Base-by-base conservation (phyloP, 2,329 filamentous ascomycete genomes). In the Zasmidium angulare region DNA sequence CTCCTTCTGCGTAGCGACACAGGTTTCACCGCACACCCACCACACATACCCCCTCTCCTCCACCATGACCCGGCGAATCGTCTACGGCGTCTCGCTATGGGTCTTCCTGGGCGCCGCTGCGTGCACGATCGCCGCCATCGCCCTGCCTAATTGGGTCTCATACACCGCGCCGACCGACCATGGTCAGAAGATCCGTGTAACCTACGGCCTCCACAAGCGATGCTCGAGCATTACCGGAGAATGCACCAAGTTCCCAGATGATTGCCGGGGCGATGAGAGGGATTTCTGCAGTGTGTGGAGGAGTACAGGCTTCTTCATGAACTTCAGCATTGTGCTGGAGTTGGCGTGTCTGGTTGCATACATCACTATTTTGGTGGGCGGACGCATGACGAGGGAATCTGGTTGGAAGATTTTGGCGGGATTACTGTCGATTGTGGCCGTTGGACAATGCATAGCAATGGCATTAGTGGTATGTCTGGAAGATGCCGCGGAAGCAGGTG, bases 251-350 rank as follows among this genome's bases (percentile, higher is more conserved):
- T 95, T 92, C 74, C 91, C 91, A 2, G 80, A 84, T 58, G 87
- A 91, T 72, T 93, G 90, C 75, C 78, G 79, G 56, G 83, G 81
- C 67, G 83, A 85, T 54, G 84, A 88, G 67, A 82, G 86, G 53
- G 86, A 87, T 70, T 97, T 98, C 77, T 98, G 95, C 80, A 89
- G 87, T 68, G 89, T 96, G 83, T 99, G 93, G 93, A 85, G 90
- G 60, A 91, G 87, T 23, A 87, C 91, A 36, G 92, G 90, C 22
- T 98, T 97, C 76, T 77, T 96, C 64, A 91, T 96, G 79, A 90
- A 88, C 54, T 90, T 97, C 68, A 84, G 89, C 7, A 85, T 91
- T 40, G 86, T 96, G n/a, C 74, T 95, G 43, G 88, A 96, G 75
- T 83, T 95, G 46, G 91, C 89, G 56, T 87, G 87, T 6, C 76